These are phyloP conservation scores for Flaveria brownii DNA, from an alignment of 129 eudicot genomes.

Conservation along the genomic window DNA sequence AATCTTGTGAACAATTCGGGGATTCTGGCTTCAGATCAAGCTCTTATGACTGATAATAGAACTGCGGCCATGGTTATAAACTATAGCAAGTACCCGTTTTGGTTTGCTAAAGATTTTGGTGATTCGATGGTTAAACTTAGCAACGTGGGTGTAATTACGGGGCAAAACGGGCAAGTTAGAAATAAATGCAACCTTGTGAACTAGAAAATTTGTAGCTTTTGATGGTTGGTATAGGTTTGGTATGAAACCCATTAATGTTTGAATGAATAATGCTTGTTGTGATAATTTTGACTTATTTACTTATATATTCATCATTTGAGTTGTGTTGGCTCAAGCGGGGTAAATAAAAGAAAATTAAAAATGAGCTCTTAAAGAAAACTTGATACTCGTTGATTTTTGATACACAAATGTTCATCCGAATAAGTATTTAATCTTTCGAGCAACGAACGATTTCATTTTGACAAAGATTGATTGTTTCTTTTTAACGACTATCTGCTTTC, in stretches of 20 bases:
- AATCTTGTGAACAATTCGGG: constrained; percentile 64
- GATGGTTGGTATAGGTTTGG: too few relatives aligned
- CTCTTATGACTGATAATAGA: constrained; percentile 55
- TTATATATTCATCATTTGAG: neutral
- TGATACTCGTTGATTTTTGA: constrained; percentile 22
- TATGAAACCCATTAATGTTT: neutral
- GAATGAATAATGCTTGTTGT: constrained; percentile 21
- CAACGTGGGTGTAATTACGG: constrained; percentile 66
- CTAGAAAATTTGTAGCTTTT: constrained; percentile 24
- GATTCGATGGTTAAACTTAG: constrained; percentile 65
- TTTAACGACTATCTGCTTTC: constrained; percentile 16
- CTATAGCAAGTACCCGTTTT: constrained; percentile 55
- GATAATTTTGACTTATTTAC: neutral
- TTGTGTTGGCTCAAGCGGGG: too few relatives aligned
- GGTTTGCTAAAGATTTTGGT: constrained; percentile 58
- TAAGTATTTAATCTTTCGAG: constrained; percentile 38
- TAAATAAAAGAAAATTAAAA: too few relatives aligned
- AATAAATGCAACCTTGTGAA: constrained; percentile 60
- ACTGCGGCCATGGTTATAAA: constrained; percentile 53
- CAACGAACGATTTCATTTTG: constrained; percentile 34
- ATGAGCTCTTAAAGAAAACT: neutral
- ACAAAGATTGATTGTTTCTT: constrained; percentile 41
- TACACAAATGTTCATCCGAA: constrained; percentile 33
- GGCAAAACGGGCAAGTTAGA: constrained; percentile 64
- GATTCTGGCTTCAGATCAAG: constrained; percentile 70